Evolutionary conservation across 305 asterid species (phyloP).

Genomic region (Withania somnifera): DNA sequence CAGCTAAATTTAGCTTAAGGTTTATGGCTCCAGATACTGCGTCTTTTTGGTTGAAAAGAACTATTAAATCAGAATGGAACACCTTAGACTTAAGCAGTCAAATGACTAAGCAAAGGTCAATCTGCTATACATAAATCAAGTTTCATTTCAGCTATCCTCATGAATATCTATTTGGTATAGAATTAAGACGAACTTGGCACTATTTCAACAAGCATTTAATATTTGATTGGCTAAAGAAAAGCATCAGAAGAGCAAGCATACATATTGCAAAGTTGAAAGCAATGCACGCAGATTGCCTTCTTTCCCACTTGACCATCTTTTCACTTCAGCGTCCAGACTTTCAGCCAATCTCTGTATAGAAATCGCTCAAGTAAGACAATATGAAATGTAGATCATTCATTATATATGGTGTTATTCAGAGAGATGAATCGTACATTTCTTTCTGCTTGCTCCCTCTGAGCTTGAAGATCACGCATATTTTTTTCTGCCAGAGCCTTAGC

Average conservation of each 20-base stretch:
- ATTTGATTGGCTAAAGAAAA: conserved; percentile 4
- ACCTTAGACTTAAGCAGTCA: neutral
- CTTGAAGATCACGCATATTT: conserved; percentile 84
- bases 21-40: neutral
- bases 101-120: neutral
- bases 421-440: conserved; percentile 46
- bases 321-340: conserved; percentile 75
- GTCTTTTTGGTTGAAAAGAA: neutral
- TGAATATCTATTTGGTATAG: neutral
- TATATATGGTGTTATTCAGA: conserved; percentile 9
- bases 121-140: neutral
- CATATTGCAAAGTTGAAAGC: conserved; percentile 94
- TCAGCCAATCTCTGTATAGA: conserved; percentile 77
- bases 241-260: conserved; percentile 19
- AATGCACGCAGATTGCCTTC: conserved; percentile 91
- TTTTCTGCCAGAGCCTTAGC: conserved; percentile 95
- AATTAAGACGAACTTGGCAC: neutral
- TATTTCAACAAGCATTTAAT: neutral
- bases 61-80: neutral
- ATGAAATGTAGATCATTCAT: conserved; percentile 12
- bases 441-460: conserved; percentile 82
- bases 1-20: neutral
- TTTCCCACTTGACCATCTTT: conserved; percentile 93
- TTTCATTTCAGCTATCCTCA: neutral
- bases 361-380: conserved; percentile 20